Percentiles rank a stretch among this genome's conserved stretches.
These are phyloP conservation scores for Podila horticola DNA, from an alignment of 192 early-diverging fungal genomes.

Conservation along the genomic window DNA sequence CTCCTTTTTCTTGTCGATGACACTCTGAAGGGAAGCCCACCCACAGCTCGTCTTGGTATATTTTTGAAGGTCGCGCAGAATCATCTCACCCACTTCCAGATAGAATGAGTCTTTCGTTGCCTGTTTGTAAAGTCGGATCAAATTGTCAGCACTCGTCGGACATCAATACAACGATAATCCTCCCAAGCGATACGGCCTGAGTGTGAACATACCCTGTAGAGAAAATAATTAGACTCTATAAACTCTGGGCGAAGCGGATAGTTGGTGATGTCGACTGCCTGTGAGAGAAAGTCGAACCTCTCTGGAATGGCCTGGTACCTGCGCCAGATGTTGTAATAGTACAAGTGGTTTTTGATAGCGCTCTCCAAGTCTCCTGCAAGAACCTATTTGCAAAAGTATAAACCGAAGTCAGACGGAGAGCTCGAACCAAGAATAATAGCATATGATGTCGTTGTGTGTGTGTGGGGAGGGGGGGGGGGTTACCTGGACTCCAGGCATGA, in stretches of 20 bases:
- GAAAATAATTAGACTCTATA: conserved; percentile 92
- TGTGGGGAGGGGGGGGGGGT: too few relatives aligned
- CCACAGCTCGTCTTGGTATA: conserved; percentile 81
- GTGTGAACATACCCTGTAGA: conserved; percentile 68
- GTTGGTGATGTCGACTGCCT: conserved; percentile 68
- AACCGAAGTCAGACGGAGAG: neutral
- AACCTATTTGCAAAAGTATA: conserved; percentile 55
- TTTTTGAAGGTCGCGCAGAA: conserved; percentile 82
- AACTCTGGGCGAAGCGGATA: conserved; percentile 96
- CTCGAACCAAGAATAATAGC: too few relatives aligned
- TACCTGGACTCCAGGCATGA: conserved; percentile 93
- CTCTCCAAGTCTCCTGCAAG: conserved; percentile 86
- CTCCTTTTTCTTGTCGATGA: conserved; percentile 69
- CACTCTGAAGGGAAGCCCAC: conserved; percentile 77
- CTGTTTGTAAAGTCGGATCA: conserved; percentile 12
- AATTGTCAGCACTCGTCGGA: neutral
- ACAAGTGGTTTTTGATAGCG: conserved; percentile 85
- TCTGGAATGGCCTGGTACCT: conserved; percentile 89
- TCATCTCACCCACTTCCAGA: conserved; percentile 88
- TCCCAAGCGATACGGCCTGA: conserved; percentile 2
- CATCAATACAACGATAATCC: neutral
- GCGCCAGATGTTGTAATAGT: conserved; percentile 90
- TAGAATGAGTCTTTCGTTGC: conserved; percentile 94
- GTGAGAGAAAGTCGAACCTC: conserved; percentile 79
- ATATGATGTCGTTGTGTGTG: neutral